Evolutionary conservation across 2,329 filamentous ascomycete species (phyloP).

Genomic region (Aspergillus nomiae): DNA sequence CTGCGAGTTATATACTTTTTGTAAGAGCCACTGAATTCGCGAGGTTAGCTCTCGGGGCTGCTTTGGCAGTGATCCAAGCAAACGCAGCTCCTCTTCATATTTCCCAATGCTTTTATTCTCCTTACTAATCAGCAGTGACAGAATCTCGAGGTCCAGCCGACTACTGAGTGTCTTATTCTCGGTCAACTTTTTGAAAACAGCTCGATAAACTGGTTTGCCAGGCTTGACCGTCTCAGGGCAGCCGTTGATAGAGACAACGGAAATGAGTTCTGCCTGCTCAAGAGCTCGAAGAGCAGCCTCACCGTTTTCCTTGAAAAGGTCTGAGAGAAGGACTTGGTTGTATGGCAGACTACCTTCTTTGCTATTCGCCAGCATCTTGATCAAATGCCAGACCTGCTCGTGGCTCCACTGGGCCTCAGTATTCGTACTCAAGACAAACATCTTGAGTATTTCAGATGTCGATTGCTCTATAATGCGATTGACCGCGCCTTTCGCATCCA

Average conservation of each 20-base stretch:
- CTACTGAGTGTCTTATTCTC: conserved; percentile 72
- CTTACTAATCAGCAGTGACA: conserved; percentile 68
- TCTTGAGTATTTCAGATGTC: conserved; percentile 87
- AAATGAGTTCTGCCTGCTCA: conserved; percentile 82
- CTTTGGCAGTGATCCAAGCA: conserved; percentile 70
- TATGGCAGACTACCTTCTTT: conserved; percentile 67
- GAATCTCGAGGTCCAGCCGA: conserved; percentile 70
- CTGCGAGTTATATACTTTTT: conserved; percentile 74
- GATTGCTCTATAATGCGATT: conserved; percentile 86
- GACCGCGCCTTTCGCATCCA: conserved; percentile 62
- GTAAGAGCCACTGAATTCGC: conserved; percentile 71
- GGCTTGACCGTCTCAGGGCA: conserved; percentile 76
- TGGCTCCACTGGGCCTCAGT: conserved; percentile 69
- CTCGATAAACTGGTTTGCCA: conserved; percentile 81
- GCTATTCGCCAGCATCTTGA: conserved; percentile 73
- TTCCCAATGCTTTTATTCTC: conserved; percentile 76
- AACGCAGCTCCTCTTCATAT: conserved; percentile 73
- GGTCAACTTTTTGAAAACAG: conserved; percentile 74
- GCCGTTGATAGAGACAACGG: conserved; percentile 71
- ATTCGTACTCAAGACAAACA: conserved; percentile 73
- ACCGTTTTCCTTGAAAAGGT: conserved; percentile 71
- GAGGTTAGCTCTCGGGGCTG: conserved; percentile 68
- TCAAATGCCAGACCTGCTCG: conserved; percentile 87
- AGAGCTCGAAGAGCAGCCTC: conserved; percentile 78
- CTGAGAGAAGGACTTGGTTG: conserved; percentile 78